Base-by-base conservation (phyloP, 371 early-diverging fungal genomes). In the Mucor racemosus region DNA sequence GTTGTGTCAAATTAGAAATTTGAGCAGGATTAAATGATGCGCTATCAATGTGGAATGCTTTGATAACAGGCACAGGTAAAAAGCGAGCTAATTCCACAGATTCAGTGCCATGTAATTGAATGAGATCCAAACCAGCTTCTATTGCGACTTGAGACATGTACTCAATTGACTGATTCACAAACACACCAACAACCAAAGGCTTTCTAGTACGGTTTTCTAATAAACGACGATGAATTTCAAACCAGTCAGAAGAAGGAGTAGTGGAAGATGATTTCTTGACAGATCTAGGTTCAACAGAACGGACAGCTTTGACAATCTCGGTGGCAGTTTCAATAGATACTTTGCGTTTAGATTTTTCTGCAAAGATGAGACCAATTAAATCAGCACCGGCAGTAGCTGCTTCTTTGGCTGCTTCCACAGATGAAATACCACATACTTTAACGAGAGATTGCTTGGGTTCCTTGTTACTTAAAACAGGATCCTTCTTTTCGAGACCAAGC, bases 71-170 rank as follows among this genome's bases (percentile, higher is more conserved):
- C 0, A 90, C 87, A 17, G 93, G 90, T 26, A 96, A 75, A 62
- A 90, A 84, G 33, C 77, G 80, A 6, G 89, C 84, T 57, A 89
- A 64, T 34, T 87, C 87, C 0, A 85, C 73, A 5, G 89, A 73
- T 76, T 96, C 97, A 15, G 86, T 80, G 0, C 97, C 96, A 74
- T 99, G 99, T 64, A 98, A 82, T 79, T 99, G 99, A 21, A 97
- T 91, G 21, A 96, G 64, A 75, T 98, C 98, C 39, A 98, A 82
- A 10, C 90, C 89, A 26, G 90, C 87, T 7, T 74, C 69, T 13
- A 77, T 71, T 0, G 88, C 91, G 4, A 92, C 81, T 6, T 75
- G 70, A n/a, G 86, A 84, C 71, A 97, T 94, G 54, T 93, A 80
- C 48, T 90, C 92, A 33, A 91, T 66, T 0, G 90, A 67, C 59